These are phyloP conservation scores for Xylariaceae sp. DNA, from an alignment of 2,329 filamentous ascomycete species.

Conservation along the genomic window DNA sequence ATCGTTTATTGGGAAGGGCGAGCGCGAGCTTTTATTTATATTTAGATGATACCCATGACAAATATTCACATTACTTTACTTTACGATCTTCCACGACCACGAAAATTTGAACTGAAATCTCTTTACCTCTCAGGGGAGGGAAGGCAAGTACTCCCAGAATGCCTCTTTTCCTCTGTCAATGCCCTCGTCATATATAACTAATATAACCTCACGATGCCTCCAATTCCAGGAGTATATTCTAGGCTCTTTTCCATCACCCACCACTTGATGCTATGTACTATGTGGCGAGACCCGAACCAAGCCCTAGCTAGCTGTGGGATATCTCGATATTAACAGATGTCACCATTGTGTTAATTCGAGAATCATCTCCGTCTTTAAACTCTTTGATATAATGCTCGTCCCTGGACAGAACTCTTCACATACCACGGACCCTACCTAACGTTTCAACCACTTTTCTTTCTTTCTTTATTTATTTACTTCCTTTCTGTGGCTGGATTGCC, in stretches of 20 bases:
- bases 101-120: not conserved
- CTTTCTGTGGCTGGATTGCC: not conserved
- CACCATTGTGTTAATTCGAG: not conserved
- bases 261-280: not conserved
- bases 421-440: not conserved
- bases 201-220: no score
- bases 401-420: not conserved
- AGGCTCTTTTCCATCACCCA: no score
- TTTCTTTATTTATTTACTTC: not conserved
- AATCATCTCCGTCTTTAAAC: not conserved
- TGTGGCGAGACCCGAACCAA: not conserved
- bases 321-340: not conserved
- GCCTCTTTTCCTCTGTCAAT: no score
- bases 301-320: not conserved
- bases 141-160: not conserved
- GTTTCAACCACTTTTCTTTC: not conserved
- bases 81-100: not conserved
- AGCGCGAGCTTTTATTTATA: not conserved
- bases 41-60: slow-evolving; percentile 16
- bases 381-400: not conserved
- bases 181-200: no score
- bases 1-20: slow-evolving; percentile 2
- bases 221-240: no score
- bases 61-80: not conserved
- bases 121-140: not conserved